Evolutionary conservation across 2,329 filamentous ascomycete species (phyloP), one percentile per base, ranked within the genome.

Genomic region (Fusarium mexicanum): DNA sequence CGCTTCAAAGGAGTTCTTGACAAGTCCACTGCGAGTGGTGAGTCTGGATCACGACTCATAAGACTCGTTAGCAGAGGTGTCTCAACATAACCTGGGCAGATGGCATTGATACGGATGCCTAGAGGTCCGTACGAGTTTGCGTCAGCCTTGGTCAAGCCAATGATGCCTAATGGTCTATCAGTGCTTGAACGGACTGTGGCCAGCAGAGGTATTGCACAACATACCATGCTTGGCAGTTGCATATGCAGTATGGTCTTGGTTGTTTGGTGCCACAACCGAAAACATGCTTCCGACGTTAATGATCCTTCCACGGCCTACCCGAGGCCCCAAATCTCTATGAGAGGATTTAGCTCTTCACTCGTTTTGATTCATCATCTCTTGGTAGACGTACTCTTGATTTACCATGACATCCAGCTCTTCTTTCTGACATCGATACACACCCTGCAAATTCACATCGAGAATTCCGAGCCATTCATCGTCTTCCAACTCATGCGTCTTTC

Each of bases 101-200:
- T 86, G 6, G 88, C 88, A 75, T 91, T 91, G 78, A 91, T 87
- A 55, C 88, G 86, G 64, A 91, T 89, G 8, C 85, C 85, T 55
- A 83, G 76, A 8, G 82, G 76, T 2, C 85, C 86, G 79, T 90
- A 91, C 2, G 84, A 83, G 55, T 86, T 84, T 4, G 86, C 89
- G 71, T 91, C 88, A 5, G 84, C 85, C 76, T 84, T 86, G 14
- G 87, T 89, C 51, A 91, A 80, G 1, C 87, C 87, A 57, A 89
- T 74, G 10, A 89, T 84, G 37, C 77, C 81, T 79, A 33, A 51
- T 13, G 8, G 43, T 8, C 22, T 58, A 12, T 57, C 22, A 33
- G 16, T 12, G 9, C 22, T 33, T 8, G 16, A 26, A 16, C 18
- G 17, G 12, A 41, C 22, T 33, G 18, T 35, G 18, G 10, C 12